Base-by-base conservation (phyloP, 2,329 filamentous ascomycete species). In the Aschersonia sp. region DNA sequence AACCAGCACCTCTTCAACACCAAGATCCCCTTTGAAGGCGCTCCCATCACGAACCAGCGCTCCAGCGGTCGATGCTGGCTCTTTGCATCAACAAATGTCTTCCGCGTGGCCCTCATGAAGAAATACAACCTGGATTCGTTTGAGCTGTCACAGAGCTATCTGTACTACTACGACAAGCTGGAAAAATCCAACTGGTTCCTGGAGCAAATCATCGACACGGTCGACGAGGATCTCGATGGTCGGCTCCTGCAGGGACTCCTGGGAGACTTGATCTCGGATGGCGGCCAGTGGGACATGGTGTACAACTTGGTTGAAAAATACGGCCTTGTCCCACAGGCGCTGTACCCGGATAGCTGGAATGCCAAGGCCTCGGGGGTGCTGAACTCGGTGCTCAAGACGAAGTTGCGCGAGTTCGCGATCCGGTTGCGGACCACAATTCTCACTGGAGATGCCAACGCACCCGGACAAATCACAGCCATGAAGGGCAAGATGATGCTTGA, bases 131-230 rank as follows among this genome's bases (percentile, higher is more conserved):
- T 94, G 22, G 76, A 81, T 44, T 71, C 76, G 47, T 94, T 94
- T 57, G 85, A 94, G 69, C 72, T 95, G n/a, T 88, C 83, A 32
- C 88, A 94, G 65, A 73, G 82, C 1, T 94, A 94, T 58, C 74
- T 94, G 4, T 94, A 90, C 68, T 94, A 87, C 73, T 94, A 84
- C 83, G 88, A 95, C 63, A 94, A 94, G 68, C 77, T 94, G 22
- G 88, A 95, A 64, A 94, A 94, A 65, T 74, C 83, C 7, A 94
- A 94, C 63, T 94, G 77, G 70, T 94, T 94, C 67, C 74, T 94
- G 14, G 87, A 94, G 65, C 83, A 85, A 57, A 77, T 90, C 51
- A 76, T 94, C 48, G 79, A 86, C 52, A 94, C 87, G 0, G 74
- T 77, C 0, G 68, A 70, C 46, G 74, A 87, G 55, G 78, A 82